phyloP scores from a whole-genome alignment of 768 basidiomycete species.

The Botryobasidium botryosum region DNA sequence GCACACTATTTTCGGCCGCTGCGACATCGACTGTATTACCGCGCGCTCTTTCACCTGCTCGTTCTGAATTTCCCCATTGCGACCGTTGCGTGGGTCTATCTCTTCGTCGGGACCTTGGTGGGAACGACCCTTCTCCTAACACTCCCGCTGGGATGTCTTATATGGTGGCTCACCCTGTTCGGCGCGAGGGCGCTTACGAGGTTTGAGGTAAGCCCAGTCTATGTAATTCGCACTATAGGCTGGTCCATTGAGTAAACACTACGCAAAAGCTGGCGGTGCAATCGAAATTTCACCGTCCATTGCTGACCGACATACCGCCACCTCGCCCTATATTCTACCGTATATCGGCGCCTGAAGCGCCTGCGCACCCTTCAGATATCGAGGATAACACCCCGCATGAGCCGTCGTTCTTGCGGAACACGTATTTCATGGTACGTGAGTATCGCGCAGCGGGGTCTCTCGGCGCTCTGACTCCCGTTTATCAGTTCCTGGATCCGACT shows the following conservation, averaged over 20 bases:
- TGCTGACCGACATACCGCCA: slow-evolving; percentile 1
- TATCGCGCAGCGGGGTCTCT: background rate
- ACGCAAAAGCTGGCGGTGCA: slow-evolving; percentile 6
- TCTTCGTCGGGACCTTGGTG: slow-evolving; percentile 68
- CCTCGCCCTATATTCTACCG: background rate
- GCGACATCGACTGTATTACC: slow-evolving; percentile 37
- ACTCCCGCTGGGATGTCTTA: slow-evolving; percentile 45
- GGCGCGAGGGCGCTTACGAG: slow-evolving; percentile 56
- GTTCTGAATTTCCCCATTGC: slow-evolving; percentile 68
- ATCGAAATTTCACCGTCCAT: slow-evolving; percentile 7
- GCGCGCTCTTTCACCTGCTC: slow-evolving; percentile 48
- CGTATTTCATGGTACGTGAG: slow-evolving; percentile 65
- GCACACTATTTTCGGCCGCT: slow-evolving; percentile 49
- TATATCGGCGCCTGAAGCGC: too few species aligned
- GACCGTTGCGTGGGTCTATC: slow-evolving; percentile 56
- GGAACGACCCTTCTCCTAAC: slow-evolving; percentile 70
- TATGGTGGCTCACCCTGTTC: slow-evolving; percentile 26
- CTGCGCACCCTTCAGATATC: background rate
- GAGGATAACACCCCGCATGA: slow-evolving; percentile 26
- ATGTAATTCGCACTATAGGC: too few species aligned
- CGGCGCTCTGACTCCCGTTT: background rate
- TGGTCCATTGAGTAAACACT: too few species aligned
- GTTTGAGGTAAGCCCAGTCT: slow-evolving; percentile 36
- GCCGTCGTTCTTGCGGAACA: slow-evolving; percentile 62
- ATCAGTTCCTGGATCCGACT: slow-evolving; percentile 64